A percentile compares a stretch with the other conserved stretches of the same genome.
Evolutionary conservation across 2,329 filamentous ascomycete species (phyloP).

Genomic region (Cadophora luteo-olivacea): DNA sequence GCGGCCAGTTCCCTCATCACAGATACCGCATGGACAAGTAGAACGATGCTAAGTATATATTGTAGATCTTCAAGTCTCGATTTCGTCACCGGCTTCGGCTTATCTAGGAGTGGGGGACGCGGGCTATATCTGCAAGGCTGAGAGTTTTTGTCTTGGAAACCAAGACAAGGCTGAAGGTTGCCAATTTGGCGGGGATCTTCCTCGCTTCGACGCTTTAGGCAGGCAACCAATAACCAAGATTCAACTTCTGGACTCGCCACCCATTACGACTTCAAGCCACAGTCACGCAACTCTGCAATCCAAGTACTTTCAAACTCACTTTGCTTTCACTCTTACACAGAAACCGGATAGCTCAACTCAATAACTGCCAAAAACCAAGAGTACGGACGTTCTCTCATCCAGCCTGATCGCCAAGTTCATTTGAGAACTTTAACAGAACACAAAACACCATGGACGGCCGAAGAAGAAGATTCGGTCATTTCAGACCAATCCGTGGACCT

Average conservation of each 20-base stretch:
- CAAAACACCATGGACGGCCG: conserved; percentile 3
- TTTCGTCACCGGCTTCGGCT: not conserved
- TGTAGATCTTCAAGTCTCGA: not conserved
- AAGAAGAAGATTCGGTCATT: conserved; percentile 7
- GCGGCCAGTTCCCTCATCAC: not conserved
- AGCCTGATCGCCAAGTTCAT: no score
- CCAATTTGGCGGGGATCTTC: not conserved
- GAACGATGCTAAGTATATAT: not conserved
- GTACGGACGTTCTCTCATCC: no score
- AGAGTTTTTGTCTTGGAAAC: not conserved
- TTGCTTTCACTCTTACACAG: not conserved
- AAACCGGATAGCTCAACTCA: no score
- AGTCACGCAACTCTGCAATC: not conserved
- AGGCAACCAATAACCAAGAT: conserved; percentile 9
- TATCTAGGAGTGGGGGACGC: not conserved
- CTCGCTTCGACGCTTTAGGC: conserved; percentile 3
- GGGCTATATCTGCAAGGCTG: conserved; percentile 3
- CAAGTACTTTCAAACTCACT: not conserved
- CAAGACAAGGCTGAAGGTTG: not conserved
- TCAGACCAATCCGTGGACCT: conserved; percentile 1
- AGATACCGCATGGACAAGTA: not conserved
- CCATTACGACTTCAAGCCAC: conserved; percentile 3
- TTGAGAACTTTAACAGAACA: not conserved
- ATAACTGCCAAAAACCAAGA: no score
- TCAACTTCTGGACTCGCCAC: conserved; percentile 4